Evolutionary conservation across 345 rosid species (phyloP).

Genomic region (Psidium friedrichsthalianum): DNA sequence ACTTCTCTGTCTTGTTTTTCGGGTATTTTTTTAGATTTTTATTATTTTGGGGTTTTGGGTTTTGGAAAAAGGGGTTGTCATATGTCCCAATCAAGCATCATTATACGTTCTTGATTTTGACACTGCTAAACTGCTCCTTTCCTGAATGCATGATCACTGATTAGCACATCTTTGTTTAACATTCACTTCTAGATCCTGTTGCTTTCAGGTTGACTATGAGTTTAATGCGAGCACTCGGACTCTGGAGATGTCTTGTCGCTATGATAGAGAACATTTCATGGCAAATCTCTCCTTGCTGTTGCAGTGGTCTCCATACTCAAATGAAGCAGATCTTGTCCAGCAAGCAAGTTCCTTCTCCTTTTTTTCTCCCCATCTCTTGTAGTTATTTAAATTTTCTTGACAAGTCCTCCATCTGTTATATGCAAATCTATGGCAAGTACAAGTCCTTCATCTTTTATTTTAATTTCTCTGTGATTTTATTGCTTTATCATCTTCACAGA

Average conservation of each 20-base stretch:
- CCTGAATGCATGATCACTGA: not conserved
- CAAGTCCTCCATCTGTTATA: not conserved
- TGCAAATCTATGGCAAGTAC: not conserved
- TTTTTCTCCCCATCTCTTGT: not conserved
- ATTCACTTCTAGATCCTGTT: not conserved
- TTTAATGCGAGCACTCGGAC: slow-evolving; percentile 25
- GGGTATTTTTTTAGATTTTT: not conserved
- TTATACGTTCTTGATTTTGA: not conserved
- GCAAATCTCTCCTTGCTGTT: slow-evolving; percentile 63
- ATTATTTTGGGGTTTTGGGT: not conserved
- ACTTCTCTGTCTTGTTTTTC: not conserved
- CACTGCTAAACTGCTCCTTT: not conserved
- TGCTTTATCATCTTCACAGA: not conserved
- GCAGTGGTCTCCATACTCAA: slow-evolving; percentile 92
- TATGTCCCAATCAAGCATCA: not conserved
- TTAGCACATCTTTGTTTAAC: not conserved
- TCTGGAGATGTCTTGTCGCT: slow-evolving; percentile 19
- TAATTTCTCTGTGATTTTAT: not conserved
- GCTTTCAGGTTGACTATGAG: slow-evolving; percentile 68
- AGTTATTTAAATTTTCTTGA: not conserved
- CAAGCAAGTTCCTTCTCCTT: slow-evolving; percentile 37
- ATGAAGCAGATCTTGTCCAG: slow-evolving; percentile 79
- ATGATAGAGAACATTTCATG: slow-evolving; percentile 42
- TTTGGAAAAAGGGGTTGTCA: not conserved
- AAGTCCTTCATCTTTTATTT: not conserved